Evolutionary conservation across 2,329 filamentous ascomycete genomes (phyloP), one percentile per base, ranked within the genome.

Genomic region (Exophiala oligosperma): DNA sequence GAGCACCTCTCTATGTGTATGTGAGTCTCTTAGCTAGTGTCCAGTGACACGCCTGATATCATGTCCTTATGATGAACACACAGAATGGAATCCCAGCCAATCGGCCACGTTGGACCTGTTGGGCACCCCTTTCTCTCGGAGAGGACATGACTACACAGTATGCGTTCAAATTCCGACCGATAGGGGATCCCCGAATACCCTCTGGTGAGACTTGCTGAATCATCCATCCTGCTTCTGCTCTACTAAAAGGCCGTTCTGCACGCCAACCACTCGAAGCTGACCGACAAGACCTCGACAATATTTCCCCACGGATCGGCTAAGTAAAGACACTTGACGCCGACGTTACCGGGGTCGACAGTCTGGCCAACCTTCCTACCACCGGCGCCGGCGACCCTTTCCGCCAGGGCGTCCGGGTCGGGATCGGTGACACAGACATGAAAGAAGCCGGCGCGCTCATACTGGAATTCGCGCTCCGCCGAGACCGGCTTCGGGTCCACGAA

Each of bases 401-500:
- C 56, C 24, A 69, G 51, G 2, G 54, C 69, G 6, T 73, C 69
- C 1, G 67, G 63, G 49, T 72, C 66, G 2, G 70, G 66, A 14
- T 66, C 64, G 21, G 71, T 73, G 12, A 73, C 64, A 9, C 66
- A 69, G 52, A 71, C 66, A 59, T 74, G 72, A 56, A 73, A 74
- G 56, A 73, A 70, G 3, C 72, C 72, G n/a, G 63, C 62, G 21
- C 65, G 62, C 14, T 63, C 64, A 56, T 69, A 72, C 17, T 67
- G 62, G 52, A 67, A 67, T 8, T 54, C 59, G 54, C 38, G 53
- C 29, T 48, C 49, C 55, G 51, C 48, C 14, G 48, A 52, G 21
- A 49, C 54, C 32, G 32, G 32, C 52, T 37, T 54, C 23, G 61
- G 71, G 59, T 70, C 66, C 24, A 70, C 57, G 59, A 72, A 73